Base-by-base conservation (phyloP, 2,329 filamentous ascomycete species). In the Penicillium sp. region DNA sequence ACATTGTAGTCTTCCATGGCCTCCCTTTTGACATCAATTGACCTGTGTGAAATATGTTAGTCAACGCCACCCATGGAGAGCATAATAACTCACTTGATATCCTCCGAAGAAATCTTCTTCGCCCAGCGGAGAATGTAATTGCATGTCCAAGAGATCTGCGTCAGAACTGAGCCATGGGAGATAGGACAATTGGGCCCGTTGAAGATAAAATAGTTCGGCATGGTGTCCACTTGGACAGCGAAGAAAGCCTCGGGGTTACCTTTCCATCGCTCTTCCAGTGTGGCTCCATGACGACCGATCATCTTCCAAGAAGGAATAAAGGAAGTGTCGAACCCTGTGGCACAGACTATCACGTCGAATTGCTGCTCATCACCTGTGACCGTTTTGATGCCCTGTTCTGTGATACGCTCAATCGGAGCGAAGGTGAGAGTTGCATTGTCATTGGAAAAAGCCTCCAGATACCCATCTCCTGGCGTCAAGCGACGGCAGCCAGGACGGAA, bases 381-480 rank as follows among this genome's bases (percentile, higher is more conserved):
- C 0, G 65, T 69, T 12, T 63, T 38, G 46, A 73, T 63, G 6
- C 71, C 70, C 0, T 60, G 63, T 29, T 63, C 61, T 2, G 69
- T 71, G 54, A 79, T 75, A 6, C 66, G 61, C 0, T 63, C 61
- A 17, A 75, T 76, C n/a, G 75, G 62, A 29, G 73, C 74, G 25
- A 64, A 65, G 7, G 63, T 54, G 10, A 72, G 54, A 10, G 59
- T 54, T 2, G 75, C 75, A 59, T 79, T 81, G 0, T 71, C 67
- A 21, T 77, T 51, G 5, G 71, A 69, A 7, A 81, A 67, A 3
- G 81, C 78, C 63, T 83, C 79, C 9, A 84, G 75, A 62, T 81
- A 84, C 0, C 81, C 80, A 25, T 78, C 78, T 0, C 81, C 81
- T 0, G 81, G 82, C 0, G 81, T 82, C 19, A 81, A 62, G 2